These are phyloP conservation scores for Bipolaris bicolor DNA, from an alignment of 2,329 filamentous ascomycete genomes.

Conservation along the genomic window DNA sequence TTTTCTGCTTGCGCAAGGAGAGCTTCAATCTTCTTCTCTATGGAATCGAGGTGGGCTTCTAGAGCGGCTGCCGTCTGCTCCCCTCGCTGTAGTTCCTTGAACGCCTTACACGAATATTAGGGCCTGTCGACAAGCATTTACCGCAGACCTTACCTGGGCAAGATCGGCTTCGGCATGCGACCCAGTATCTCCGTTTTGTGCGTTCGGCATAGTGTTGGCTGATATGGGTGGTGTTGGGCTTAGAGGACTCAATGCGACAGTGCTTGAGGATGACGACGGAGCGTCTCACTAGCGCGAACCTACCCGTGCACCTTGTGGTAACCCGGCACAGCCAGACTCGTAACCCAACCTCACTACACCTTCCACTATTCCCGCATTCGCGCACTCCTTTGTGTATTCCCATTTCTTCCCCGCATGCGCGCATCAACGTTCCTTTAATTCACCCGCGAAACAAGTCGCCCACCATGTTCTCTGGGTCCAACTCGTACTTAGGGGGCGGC, in stretches of 20 bases:
- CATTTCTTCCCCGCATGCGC: conserved; percentile 30
- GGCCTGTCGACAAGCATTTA: not conserved
- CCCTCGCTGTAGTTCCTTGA: conserved; percentile 60
- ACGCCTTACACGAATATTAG: conserved; percentile 50
- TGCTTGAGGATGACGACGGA: conserved; percentile 38
- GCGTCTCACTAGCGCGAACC: conserved; percentile 35
- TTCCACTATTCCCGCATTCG: conserved; percentile 26
- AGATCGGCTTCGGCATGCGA: conserved; percentile 42
- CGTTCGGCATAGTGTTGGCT: conserved; percentile 37
- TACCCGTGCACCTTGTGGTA: conserved; percentile 21
- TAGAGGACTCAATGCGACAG: conserved; percentile 10
- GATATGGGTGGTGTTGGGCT: conserved; percentile 21
- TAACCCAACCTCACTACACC: conserved; percentile 31
- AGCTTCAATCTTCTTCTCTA: conserved; percentile 63
- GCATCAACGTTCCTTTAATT: conserved; percentile 20
- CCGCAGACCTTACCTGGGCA: conserved; percentile 35
- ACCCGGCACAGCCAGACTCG: conserved; percentile 31
- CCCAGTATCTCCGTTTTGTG: conserved; percentile 35
- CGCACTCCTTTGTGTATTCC: conserved; percentile 20
- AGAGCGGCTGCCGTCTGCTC: conserved; percentile 62
- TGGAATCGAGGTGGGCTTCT: conserved; percentile 59
- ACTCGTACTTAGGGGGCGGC: conserved; percentile 80
- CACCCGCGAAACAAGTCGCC: conserved; percentile 28
- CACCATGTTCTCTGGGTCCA: conserved; percentile 88
- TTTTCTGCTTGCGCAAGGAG: conserved; percentile 57